phyloP scores from a whole-genome alignment of 164 flowering plant genomes.

The Sedum album region DNA sequence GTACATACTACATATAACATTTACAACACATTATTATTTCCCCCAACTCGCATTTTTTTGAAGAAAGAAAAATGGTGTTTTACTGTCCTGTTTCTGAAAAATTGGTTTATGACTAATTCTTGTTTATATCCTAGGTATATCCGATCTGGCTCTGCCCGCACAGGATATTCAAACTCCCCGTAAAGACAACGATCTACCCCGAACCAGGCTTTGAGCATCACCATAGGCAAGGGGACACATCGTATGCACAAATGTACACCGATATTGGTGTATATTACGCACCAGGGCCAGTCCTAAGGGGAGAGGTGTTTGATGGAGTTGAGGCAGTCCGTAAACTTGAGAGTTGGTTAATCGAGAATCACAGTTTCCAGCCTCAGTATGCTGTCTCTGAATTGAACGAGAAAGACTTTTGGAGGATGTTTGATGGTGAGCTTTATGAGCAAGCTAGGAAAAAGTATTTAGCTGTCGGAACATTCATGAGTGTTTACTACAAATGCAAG shows the following conservation, averaged over 20 bases:
- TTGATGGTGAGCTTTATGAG: slow-evolving; percentile 85
- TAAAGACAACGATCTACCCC: background rate
- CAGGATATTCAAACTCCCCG: background rate
- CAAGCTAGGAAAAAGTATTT: slow-evolving; percentile 69
- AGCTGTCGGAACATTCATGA: slow-evolving; percentile 97
- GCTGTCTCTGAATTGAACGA: slow-evolving; percentile 89
- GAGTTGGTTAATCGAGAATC: slow-evolving; percentile 92
- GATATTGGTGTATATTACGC: slow-evolving; percentile 93
- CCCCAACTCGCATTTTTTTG: no score
- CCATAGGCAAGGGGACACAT: slow-evolving; percentile 53
- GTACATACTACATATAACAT: slow-evolving; percentile 30
- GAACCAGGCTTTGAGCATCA: background rate
- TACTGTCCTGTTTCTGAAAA: no score
- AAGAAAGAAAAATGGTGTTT: no score
- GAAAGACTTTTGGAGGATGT: slow-evolving; percentile 96
- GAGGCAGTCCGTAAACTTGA: slow-evolving; percentile 87
- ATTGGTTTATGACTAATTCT: no score
- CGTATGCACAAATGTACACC: slow-evolving; percentile 90
- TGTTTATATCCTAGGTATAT: no score
- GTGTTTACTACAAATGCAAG: slow-evolving; percentile 92
- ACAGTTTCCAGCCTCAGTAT: slow-evolving; percentile 93
- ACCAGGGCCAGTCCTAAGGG: slow-evolving; percentile 90
- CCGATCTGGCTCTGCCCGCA: background rate
- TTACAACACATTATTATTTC: no score
- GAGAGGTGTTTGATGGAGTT: slow-evolving; percentile 84